Conservation (phyloP, 2,329 filamentous ascomycete genomes). For the Aspergillus brasiliensis region DNA sequence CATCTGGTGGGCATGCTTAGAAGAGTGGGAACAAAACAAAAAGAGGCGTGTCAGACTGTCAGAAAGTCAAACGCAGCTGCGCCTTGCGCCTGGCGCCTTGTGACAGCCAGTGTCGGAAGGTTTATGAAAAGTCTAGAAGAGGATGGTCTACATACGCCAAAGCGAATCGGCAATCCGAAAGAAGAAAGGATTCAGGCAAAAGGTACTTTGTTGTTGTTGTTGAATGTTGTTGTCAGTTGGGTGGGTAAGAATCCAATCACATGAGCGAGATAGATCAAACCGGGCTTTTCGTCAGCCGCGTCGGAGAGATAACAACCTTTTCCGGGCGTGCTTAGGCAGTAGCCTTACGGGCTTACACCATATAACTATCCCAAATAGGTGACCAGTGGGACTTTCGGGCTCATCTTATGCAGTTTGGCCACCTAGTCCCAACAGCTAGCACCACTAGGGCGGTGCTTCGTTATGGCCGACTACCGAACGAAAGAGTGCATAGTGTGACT, state of each 20-base stretch:
- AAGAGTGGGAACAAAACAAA: neutral
- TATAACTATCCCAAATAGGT: neutral
- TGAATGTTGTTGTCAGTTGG: conserved; percentile 3
- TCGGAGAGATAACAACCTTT: conserved; percentile 22
- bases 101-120: neutral
- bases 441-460: conserved; percentile 1
- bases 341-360: neutral
- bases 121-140: neutral
- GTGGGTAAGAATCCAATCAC: conserved; percentile 13
- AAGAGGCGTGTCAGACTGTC: neutral
- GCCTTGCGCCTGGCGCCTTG: neutral
- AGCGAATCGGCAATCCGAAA: neutral
- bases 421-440: neutral
- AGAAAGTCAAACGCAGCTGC: neutral
- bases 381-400: neutral
- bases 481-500: neutral
- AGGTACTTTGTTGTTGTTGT: neutral
- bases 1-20: neutral
- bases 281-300: conserved; percentile 15
- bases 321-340: conserved; percentile 11
- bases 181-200: neutral
- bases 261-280: conserved; percentile 17
- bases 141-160: neutral
- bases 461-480: neutral
- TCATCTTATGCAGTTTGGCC: neutral